Evolutionary conservation across 83 land plant genomes (phyloP).

Genomic region (Thuja plicata): DNA sequence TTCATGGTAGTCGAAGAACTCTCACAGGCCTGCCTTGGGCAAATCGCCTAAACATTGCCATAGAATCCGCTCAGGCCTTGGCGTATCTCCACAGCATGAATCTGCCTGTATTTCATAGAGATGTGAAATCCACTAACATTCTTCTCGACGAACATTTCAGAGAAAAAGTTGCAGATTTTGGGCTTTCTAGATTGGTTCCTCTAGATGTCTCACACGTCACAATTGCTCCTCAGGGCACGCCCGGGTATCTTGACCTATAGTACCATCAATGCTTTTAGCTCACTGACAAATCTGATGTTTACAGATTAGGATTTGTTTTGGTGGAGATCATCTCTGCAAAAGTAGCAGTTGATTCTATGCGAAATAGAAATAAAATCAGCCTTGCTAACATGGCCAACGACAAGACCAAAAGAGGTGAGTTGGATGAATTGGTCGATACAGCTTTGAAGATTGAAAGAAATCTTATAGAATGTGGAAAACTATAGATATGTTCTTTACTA

Average conservation of each 20-base stretch:
- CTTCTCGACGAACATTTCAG: slow-evolving; percentile 8
- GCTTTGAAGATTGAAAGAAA: too few relatives aligned
- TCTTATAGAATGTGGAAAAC: neutral
- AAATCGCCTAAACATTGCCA: slow-evolving; percentile 50
- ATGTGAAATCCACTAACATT: slow-evolving; percentile 20
- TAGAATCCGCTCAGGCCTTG: slow-evolving; percentile 56
- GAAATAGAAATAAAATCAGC: slow-evolving; percentile 53
- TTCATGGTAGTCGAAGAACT: slow-evolving; percentile 34
- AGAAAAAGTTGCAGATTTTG: slow-evolving; percentile 19
- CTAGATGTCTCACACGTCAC: neutral
- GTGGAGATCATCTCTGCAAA: slow-evolving; percentile 46
- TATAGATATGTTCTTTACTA: too few relatives aligned
- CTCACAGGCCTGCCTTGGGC: slow-evolving; percentile 20
- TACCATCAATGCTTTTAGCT: neutral
- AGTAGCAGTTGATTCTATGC: slow-evolving; percentile 55
- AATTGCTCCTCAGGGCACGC: slow-evolving; percentile 1
- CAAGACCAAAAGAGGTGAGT: slow-evolving; percentile 36
- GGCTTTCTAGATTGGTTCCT: too few relatives aligned
- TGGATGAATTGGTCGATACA: slow-evolving; percentile 56
- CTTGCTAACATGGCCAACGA: slow-evolving; percentile 51
- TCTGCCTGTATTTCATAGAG: slow-evolving; percentile 16
- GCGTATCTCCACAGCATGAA: slow-evolving; percentile 55
- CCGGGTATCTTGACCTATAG: slow-evolving; percentile 14
- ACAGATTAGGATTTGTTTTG: slow-evolving; percentile 19
- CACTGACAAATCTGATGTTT: too few relatives aligned